Evolutionary conservation across 2,329 filamentous ascomycete genomes (phyloP), one percentile per base, ranked within the genome.

Genomic region (Trichoderma sp.): DNA sequence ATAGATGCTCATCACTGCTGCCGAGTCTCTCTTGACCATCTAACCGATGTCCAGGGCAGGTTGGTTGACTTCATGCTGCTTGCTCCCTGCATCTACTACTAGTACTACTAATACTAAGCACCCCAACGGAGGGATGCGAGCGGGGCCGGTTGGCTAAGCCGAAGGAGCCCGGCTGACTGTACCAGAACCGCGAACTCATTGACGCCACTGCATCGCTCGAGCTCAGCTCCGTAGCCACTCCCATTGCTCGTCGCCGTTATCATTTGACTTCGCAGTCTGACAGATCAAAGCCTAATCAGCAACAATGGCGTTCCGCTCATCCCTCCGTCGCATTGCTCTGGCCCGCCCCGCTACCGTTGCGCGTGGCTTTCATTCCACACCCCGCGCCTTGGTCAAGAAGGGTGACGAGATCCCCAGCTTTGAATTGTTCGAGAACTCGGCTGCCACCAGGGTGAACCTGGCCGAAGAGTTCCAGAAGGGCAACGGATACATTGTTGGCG

Each of bases 371-470:
- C 90, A 92, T 82, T 82, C 84, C 70, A 87, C 89, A 39, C 80
- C 86, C 56, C 84, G 84, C 57, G 83, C 83, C 52, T 82, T 87
- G 72, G 91, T 98, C 77, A 86, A 91, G 74, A 89, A 89, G 69
- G 94, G 94, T 75, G 93, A 97, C 78, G 81, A 85, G 72, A 84
- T 98, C 66, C 95, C 94, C 53, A 82, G 89, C 79, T 81, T 94
- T 68, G 88, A 93, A 59, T 86, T 97, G 73, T 90, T 89, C 71
- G 92, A 98, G 82, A 86, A 87, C 80, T 93, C 91, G n/a, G 94
- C 94, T 1, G 93, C 92, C 70, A 96, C 93, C 86, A 95, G 94
- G 81, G 89, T 98, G 79, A 94, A 92, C 80, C 85, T 98, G 69
- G 88, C 91, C 73, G 86, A 90, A 71, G 92, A 96, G 82, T 85